Conservation (phyloP, 2,329 filamentous ascomycete genomes). For the Trichophyton verrucosum region DNA sequence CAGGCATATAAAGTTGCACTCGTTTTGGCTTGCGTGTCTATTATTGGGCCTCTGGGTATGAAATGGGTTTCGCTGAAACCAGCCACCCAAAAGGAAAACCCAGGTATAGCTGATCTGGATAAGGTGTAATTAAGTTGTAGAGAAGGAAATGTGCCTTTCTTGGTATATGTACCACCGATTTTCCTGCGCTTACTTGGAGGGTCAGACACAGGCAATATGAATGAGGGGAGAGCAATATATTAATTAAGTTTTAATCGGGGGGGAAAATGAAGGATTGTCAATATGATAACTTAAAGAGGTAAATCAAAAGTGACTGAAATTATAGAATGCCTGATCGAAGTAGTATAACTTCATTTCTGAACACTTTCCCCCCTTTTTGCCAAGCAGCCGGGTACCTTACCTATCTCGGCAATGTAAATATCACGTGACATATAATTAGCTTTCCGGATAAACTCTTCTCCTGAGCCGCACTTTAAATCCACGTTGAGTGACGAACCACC, state of each 20-base stretch:
- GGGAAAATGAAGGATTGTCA: too few relatives aligned
- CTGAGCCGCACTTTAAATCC: not conserved
- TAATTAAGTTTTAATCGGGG: too few relatives aligned
- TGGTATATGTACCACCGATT: not conserved
- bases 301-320: too few relatives aligned
- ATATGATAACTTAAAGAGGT: too few relatives aligned
- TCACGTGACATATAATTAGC: not conserved
- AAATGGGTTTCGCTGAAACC: slow-evolving; percentile 22
- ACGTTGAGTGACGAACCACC: slow-evolving; percentile 5
- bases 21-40: slow-evolving; percentile 17
- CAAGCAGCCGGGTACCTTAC: not conserved
- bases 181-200: too few relatives aligned
- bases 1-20: slow-evolving; percentile 19
- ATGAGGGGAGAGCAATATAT: too few relatives aligned
- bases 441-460: slow-evolving; percentile 1
- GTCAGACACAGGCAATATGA: too few relatives aligned
- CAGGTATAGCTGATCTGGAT: not conserved
- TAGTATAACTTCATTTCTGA: too few relatives aligned
- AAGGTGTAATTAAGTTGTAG: not conserved
- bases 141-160: not conserved
- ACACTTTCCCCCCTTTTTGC: not conserved
- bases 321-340: too few relatives aligned
- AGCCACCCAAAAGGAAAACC: not conserved
- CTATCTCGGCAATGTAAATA: not conserved
- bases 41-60: slow-evolving; percentile 18